Conservation (phyloP, 805 yeast genomes). For the Suhomyces sp. region DNA sequence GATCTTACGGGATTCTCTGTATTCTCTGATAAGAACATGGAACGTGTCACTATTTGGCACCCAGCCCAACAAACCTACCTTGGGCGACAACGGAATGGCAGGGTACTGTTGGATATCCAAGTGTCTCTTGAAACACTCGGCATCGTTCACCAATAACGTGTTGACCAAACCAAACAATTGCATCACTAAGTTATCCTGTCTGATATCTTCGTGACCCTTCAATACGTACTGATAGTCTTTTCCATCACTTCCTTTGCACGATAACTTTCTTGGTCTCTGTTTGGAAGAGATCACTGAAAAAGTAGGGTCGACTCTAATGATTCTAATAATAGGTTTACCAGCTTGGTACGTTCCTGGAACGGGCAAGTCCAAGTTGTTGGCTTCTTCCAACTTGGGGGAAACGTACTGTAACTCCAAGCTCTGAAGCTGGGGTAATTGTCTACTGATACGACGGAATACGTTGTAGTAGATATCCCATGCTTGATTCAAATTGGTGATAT, state of each 20-base stretch:
- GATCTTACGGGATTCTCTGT: constrained; percentile 87
- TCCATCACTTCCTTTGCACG: constrained; percentile 86
- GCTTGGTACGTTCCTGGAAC: constrained; percentile 93
- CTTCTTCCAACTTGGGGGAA: constrained; percentile 82
- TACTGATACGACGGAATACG: constrained; percentile 85
- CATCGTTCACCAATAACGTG: constrained; percentile 80
- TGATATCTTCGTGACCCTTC: constrained; percentile 96
- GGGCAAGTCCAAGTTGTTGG: constrained; percentile 78
- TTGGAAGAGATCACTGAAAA: constrained; percentile 88
- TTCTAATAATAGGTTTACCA: constrained; percentile 72
- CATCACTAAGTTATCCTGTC: constrained; percentile 97
- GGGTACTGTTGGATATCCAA: constrained; percentile 88
- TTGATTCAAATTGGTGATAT: constrained; percentile 84
- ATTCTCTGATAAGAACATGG: constrained; percentile 88
- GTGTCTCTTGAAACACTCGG: constrained; percentile 95
- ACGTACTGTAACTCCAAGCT: constrained; percentile 88
- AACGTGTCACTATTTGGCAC: constrained; percentile 96
- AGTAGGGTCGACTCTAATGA: constrained; percentile 74
- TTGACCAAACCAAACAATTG: constrained; percentile 95
- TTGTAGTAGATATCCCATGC: constrained; percentile 97
- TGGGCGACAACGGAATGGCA: constrained; percentile 94
- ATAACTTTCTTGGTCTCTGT: constrained; percentile 88
- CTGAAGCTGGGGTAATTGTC: constrained; percentile 84
- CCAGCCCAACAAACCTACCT: constrained; percentile 96
- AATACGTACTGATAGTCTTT: constrained; percentile 76